Conservation (phyloP, 148 eudicot genomes). For the Vaccinium myrtillus region DNA sequence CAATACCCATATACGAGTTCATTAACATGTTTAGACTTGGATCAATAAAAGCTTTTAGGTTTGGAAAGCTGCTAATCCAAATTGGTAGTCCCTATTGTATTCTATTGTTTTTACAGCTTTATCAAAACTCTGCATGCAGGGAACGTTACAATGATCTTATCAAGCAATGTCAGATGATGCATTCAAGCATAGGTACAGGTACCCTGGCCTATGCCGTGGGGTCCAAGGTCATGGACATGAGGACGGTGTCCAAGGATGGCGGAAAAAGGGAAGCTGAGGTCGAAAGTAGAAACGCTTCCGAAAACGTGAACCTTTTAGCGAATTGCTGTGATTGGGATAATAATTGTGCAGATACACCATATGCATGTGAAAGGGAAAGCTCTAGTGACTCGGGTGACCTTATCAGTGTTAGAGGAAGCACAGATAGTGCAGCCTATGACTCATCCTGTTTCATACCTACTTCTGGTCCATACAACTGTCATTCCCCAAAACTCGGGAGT, state of each 20-base stretch:
- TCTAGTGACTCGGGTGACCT: slow-evolving; percentile 71
- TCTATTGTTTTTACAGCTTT: background rate
- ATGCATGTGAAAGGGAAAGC: slow-evolving; percentile 58
- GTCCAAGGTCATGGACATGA: slow-evolving; percentile 93
- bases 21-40: background rate
- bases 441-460: slow-evolving; percentile 53
- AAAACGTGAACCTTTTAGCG: slow-evolving; percentile 41
- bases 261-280: slow-evolving; percentile 53
- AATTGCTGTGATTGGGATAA: slow-evolving; percentile 43
- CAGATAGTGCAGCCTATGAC: slow-evolving; percentile 62
- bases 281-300: slow-evolving; percentile 44
- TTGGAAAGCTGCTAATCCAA: background rate
- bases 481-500: slow-evolving; percentile 38
- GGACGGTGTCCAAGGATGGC: slow-evolving; percentile 67
- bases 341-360: slow-evolving; percentile 55
- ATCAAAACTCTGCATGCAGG: slow-evolving; percentile 42
- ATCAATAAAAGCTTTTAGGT: background rate
- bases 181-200: slow-evolving; percentile 96
- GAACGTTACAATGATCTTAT: slow-evolving; percentile 81
- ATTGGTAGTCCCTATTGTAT: background rate
- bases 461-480: slow-evolving; percentile 41
- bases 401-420: slow-evolving; percentile 61
- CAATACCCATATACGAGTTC: background rate
- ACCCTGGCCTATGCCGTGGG: slow-evolving; percentile 90
- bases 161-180: slow-evolving; percentile 89